Conservation (phyloP, 148 eudicot genomes). For the Camellia sinensis region DNA sequence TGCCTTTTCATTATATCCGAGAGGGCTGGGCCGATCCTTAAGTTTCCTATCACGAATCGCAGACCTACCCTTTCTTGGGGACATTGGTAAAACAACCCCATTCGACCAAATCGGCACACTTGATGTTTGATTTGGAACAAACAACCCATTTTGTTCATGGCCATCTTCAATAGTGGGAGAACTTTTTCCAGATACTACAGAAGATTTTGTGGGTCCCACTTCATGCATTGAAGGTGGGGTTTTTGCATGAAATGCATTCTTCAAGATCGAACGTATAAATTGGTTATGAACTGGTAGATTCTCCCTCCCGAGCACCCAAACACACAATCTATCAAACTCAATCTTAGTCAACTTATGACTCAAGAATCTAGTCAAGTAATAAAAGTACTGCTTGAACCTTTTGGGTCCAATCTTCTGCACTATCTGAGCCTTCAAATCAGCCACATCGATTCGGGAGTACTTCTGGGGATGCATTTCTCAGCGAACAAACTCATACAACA, state of each 20-base stretch:
- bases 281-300: slow-evolving; percentile 56
- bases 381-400: slow-evolving; percentile 49
- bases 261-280: slow-evolving; percentile 50
- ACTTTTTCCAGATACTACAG: slow-evolving; percentile 23
- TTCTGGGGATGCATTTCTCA: slow-evolving; percentile 47
- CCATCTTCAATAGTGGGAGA: slow-evolving; percentile 31
- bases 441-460: slow-evolving; percentile 40
- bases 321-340: slow-evolving; percentile 52
- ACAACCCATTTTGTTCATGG: slow-evolving; percentile 23
- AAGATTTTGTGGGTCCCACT: slow-evolving; percentile 36
- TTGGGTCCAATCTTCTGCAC: slow-evolving; percentile 51
- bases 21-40: slow-evolving; percentile 55
- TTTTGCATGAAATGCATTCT: slow-evolving; percentile 46
- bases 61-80: slow-evolving; percentile 50
- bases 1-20: slow-evolving; percentile 49
- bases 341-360: slow-evolving; percentile 47
- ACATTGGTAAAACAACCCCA: slow-evolving; percentile 43
- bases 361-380: slow-evolving; percentile 41
- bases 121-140: slow-evolving; percentile 34
- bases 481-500: slow-evolving; percentile 29
- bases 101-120: slow-evolving; percentile 39
- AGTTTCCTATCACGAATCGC: slow-evolving; percentile 42
- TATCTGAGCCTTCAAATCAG: slow-evolving; percentile 49
- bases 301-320: slow-evolving; percentile 54
- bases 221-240: slow-evolving; percentile 37